Evolutionary conservation across 148 eudicot species (phyloP), one percentile per base, ranked within the genome.

Genomic region (Drosera capensis): DNA sequence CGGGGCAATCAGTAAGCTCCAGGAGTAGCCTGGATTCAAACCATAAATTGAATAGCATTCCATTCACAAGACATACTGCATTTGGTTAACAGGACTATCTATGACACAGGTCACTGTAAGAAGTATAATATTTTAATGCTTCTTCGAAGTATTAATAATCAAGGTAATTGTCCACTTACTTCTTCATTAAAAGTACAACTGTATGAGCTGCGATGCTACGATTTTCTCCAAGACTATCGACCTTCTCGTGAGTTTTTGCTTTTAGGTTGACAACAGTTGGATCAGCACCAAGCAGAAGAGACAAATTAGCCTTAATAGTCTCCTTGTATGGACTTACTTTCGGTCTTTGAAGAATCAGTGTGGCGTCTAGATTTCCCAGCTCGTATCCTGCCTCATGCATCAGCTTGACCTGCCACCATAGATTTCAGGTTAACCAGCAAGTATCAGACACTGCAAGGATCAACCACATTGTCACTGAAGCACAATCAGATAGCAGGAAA

Each of bases 121-220:
- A n/a, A n/a, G n/a, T n/a, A n/a, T n/a, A n/a, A n/a, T n/a, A n/a
- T n/a, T n/a, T n/a, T n/a, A n/a, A n/a, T n/a, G n/a, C n/a, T n/a
- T n/a, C n/a, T n/a, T n/a, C n/a, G n/a, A n/a, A n/a, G n/a, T n/a
- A n/a, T n/a, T n/a, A n/a, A n/a, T n/a, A n/a, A n/a, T n/a, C n/a
- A n/a, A n/a, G n/a, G n/a, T n/a, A n/a, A n/a, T n/a, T n/a, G n/a
- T n/a, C n/a, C n/a, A n/a, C 8, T 66, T 57, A 90, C 58, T 81
- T 90, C 63, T 57, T 85, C 85, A 81, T 76, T 29, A 90, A 65
- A 40, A 90, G 85, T 45, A 90, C 80, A 1, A 85, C 80, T 0
- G 99, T 90, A 46, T 90, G 99, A 36, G 99, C 99, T 43, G 99
- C 95, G 26, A 84, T 84, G 45, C 99, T 90, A 57, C 99, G 67